Base-by-base conservation (phyloP, 306 rosid genomes). In the Glycyrrhiza uralensis region DNA sequence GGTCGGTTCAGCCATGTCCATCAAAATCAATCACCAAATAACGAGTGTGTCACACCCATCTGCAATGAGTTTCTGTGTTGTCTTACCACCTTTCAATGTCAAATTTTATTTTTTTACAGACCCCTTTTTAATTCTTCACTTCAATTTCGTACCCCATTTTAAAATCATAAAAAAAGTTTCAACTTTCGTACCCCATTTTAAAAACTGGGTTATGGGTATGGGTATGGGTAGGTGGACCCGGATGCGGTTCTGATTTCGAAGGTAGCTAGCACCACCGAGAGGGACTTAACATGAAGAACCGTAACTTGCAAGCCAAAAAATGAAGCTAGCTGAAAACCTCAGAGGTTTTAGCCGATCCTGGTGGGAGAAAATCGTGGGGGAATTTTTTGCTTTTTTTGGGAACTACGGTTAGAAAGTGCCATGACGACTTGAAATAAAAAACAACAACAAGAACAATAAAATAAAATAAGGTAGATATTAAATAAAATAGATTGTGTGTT, bases 11-110 rank as follows among this genome's bases (percentile, higher is more conserved):
- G 22, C 65, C 7, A 2, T 5, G 55, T 14, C 75, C 20, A 28
- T 59, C 75, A 29, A 59, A 13, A 72, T 73, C 76, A 59, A 72
- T 72, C 80, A 72, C 66, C 9, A 55, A 59, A 22, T 76, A 47
- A 24, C 7, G 2, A 47, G 79, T 46, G 76, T 59, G 72, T 75
- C 82, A 72, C 68, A n/a, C n/a, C n/a, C 57, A 51, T 82, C 79
- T 77, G 52, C 76, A 82, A 82, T 78, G 83, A 46, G 66, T 78
- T 82, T 78, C 83, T 78, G 83, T 82, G 80, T 77, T 73, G 85
- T 82, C 82, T 77, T 72, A 52, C 57, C 77, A 66, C 51, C 80
- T 72, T 72, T 77, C 79, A 81, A 54, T 36, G 23, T 56, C 71
- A 35, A 19, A n/a, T n/a, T n/a, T n/a, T n/a, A 32, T 49, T 51